Percentiles rank a stretch among this genome's conserved stretches.
phyloP scores from a whole-genome alignment of 2,329 filamentous ascomycete species.

The Torrubiellomyces zombiae region DNA sequence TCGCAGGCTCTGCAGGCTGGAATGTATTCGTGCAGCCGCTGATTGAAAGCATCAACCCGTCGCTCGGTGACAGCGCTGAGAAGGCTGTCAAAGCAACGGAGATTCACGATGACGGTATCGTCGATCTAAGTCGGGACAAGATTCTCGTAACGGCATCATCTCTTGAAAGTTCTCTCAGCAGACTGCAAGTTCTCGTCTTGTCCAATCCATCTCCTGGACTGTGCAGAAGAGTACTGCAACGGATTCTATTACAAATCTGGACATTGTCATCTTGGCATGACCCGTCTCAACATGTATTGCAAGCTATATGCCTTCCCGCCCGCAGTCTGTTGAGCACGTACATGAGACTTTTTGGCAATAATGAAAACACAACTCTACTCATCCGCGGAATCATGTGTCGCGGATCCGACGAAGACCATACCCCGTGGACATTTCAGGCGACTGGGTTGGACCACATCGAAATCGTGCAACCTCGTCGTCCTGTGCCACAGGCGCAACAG shows the following conservation, averaged over 20 bases:
- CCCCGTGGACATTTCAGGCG: constrained; percentile 35
- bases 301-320: constrained; percentile 27
- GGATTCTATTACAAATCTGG: constrained; percentile 47
- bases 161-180: constrained; percentile 32
- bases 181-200: constrained; percentile 37
- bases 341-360: constrained; percentile 36
- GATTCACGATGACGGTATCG: constrained; percentile 18
- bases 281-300: constrained; percentile 15
- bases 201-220: constrained; percentile 53
- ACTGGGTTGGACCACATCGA: constrained; percentile 32
- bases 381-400: constrained; percentile 37
- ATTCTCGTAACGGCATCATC: constrained; percentile 29
- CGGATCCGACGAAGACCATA: too few relatives aligned
- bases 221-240: constrained; percentile 41
- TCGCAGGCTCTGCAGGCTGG: constrained; percentile 41
- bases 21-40: constrained; percentile 42
- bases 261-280: constrained; percentile 35
- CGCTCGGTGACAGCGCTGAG: constrained; percentile 12
- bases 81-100: constrained; percentile 6
- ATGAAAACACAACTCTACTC: constrained; percentile 30
- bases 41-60: constrained; percentile 31
- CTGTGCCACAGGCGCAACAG: constrained; percentile 3
- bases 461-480: constrained; percentile 20
- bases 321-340: constrained; percentile 37
- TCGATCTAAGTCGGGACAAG: constrained; percentile 26